Evolutionary conservation across 176 grass and related monocot species (phyloP).

Genomic region (Hordeum vulgare): MorexV3_pseudomolecules_assembly NC_058523.1:43339807-43340306

Average conservation of each 20-base stretch:
- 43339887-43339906: no score
- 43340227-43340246: not conserved
- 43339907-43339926: not conserved
- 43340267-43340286: not conserved
- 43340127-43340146: not conserved
- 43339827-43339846: no score
- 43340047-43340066: not conserved
- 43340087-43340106: not conserved
- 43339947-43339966: slow-evolving; percentile 3
- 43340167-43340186: not conserved
- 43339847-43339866: no score
- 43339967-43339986: not conserved
- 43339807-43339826: no score
- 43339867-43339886: no score
- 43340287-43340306: not conserved
- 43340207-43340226: not conserved
- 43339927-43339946: not conserved
- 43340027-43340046: not conserved
- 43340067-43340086: not conserved
- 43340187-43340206: not conserved
- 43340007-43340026: not conserved
- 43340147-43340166: not conserved
- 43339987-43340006: not conserved
- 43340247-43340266: not conserved
- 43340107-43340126: not conserved